Evolutionary conservation across 2,329 filamentous ascomycete genomes (phyloP), one percentile per base, ranked within the genome.

Genomic region (Lasiodiplodia theobromae): DNA sequence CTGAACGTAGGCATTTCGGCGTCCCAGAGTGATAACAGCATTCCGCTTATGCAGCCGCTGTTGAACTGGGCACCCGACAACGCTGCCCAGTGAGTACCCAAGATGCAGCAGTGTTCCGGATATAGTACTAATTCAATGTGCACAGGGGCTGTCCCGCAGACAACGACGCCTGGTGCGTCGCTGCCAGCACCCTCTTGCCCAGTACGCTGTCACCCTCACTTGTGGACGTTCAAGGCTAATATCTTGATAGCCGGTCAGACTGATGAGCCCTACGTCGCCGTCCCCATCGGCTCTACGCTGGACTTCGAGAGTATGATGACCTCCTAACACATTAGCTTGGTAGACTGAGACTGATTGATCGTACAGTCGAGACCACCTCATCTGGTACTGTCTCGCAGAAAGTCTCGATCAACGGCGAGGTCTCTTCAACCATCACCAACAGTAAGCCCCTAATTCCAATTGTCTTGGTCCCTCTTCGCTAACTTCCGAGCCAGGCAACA

Each of bases 101-200:
- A 51, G 1, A 25, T 8, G n/a, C 51, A 16, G 12, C 12, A 28
- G 16, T 11, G 11, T 8, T 3, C 4, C 21, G 5, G 49, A 2
- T 52, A 10, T 23, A 16, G 1, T 53, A 7, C n/a, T 53, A 23
- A 28, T n/a, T 10, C 28, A 8, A 52, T 23, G 2, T 18, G 14
- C 37, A 6, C 28, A 64, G 25, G 14, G 40, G 25, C 18, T 64
- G 60, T 18, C 40, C 40, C 7, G 60, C 60, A 6, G 16, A 38
- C 8, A 40, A 62, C 16, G 53, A 69, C 7, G 63, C 57, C 2
- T 69, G 54, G 68, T 69, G 64, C 11, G 52, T 67, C 25, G 51
- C 65, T 25, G 63, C 64, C 10, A 69, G 54, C 49, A 63, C 68
- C n/a, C 49, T 67, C 54, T 21, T 52, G 23, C 49, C 40, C 4